Evolutionary conservation across 2,329 filamentous ascomycete genomes (phyloP), one percentile per base, ranked within the genome.

Genomic region (Colletotrichum higginsianum): DNA sequence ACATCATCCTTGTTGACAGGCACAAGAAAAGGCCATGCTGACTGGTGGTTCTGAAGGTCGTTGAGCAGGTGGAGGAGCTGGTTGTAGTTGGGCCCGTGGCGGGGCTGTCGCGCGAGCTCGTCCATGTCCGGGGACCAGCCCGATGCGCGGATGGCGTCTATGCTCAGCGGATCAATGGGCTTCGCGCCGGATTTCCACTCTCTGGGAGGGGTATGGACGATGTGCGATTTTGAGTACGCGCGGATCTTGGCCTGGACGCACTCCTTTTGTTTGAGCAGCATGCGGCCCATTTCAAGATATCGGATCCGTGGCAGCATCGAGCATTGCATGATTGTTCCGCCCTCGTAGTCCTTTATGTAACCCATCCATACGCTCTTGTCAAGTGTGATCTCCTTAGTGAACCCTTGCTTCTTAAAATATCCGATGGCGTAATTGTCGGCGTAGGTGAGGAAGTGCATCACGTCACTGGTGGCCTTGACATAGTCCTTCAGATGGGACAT

Each of bases 331-430:
- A 99, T 97, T 0, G 96, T 99, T 70, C 96, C 96, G 69, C 96
- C 96, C 83, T 99, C 96, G 81, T 99, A 99, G 80, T 99, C 96
- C 80, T 99, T 99, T 85, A 99, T 99, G 78, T 98, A 99, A 3
- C 96, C 96, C 96, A 98, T 98, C 96, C 96, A 99, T 4, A 94
- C 92, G 2, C 92, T 91, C 77, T 92, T 93, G 71, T 96, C 93
- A 0, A 99, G 89, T 0, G 95, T 98, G 74, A 99, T 98, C 77
- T 99, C 96, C 81, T 99, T 99, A 2, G 96, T 98, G 79, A 99
- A 99, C 0, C 96, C 96, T 80, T 99, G 96, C 81, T 99, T 99
- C 82, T 98, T 97, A 83, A 99, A 99, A 82, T 98, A 99, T 13
- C 96, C 96, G 75, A 98, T 99, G 49, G 96, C 96, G 79, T 98